Evolutionary conservation across 2,329 filamentous ascomycete genomes (phyloP), one percentile per base, ranked within the genome.

Genomic region (Talaromyces piceae): DNA sequence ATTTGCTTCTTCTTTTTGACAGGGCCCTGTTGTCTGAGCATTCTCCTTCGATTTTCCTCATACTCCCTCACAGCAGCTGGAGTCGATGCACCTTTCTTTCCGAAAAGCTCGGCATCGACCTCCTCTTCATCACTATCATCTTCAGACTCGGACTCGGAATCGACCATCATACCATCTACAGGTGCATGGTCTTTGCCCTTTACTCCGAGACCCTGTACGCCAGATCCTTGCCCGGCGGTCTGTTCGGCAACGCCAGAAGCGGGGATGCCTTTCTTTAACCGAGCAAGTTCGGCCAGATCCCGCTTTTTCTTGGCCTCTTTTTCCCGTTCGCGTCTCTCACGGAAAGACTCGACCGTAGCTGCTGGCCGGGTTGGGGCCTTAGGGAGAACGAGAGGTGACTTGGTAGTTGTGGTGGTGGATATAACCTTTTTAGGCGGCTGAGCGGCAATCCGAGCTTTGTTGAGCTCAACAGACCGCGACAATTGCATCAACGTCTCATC

Each of bases 91-190:
- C 61, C 18, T 56, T 69, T 72, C 37, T 68, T 66, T 27, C 65
- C 81, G 57, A 84, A 84, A 2, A 89, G 79, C 11, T 87, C 85
- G 33, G 84, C 83, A 52, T 85, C 81, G 8, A 87, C 79, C 44
- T 88, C 84, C 44, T 88, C 84, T 54, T 88, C 86, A 55, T 91
- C 88, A 11, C 83, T 86, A 46, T 93, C 89, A 3, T 83, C 85
- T 53, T 77, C 75, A 13, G 84, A 87, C 52, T 86, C 84, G 22
- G 70, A 72, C 4, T 67, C 71, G 26, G 81, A 84, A 5, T 81
- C 84, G 39, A 96, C 88, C 89, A 97, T 95, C 67, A 97, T 89
- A 57, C 91, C 89, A 56, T 87, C 87, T 56, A 79, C 78, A 1
- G 81, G 79, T 3, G 81, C 78, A 62, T 91, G 86, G 50, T 93